Evolutionary conservation across 164 flowering plant species (phyloP), one percentile per base, ranked within the genome.

Genomic region (Malania oleifera): DNA sequence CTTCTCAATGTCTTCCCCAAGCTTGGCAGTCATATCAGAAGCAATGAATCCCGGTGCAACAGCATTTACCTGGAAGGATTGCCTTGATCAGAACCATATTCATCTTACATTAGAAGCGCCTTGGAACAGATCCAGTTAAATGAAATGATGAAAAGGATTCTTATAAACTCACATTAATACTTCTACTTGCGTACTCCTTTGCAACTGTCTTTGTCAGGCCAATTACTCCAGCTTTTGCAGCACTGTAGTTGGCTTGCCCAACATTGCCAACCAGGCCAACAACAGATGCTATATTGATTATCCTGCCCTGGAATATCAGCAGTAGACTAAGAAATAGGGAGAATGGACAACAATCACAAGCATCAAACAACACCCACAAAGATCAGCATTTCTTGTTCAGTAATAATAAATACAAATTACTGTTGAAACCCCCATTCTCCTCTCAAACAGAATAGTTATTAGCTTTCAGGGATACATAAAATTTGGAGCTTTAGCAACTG

Each of bases 161-260:
- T 12, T 24, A 13, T 31, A 66, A 39, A 62, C 85, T 78, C 65
- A 91, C 97, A 76, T 81, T 88, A 57, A 93, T 82, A 61, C 78
- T 84, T 65, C 97, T 81, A 78, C 95, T 76, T 24, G 97, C 71
- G 65, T 86, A 88, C 65, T 95, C 99, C 77, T 78, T 91, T 34
- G 97, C 99, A 66, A 87, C 93, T 47, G 81, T 56, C 72, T 91
- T 95, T 50, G 97, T 89, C 14, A 95, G 67, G 54, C 99, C 97
- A 79, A 93, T 88, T 29, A 93, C 99, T 14, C 97, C 99, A 20
- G 99, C 99, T 75, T 95, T 95, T 55, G 99, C 95, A 66, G 99
- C 97, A 79, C 93, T 82, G 61, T 91, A 91, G 65, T 95, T 95
- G 60, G 99, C 93, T 77, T 95, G 99, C 60, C 97, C 97, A 57